Evolutionary conservation across 768 basidiomycete genomes (phyloP).

Genomic region (Lactarius vividus): DNA sequence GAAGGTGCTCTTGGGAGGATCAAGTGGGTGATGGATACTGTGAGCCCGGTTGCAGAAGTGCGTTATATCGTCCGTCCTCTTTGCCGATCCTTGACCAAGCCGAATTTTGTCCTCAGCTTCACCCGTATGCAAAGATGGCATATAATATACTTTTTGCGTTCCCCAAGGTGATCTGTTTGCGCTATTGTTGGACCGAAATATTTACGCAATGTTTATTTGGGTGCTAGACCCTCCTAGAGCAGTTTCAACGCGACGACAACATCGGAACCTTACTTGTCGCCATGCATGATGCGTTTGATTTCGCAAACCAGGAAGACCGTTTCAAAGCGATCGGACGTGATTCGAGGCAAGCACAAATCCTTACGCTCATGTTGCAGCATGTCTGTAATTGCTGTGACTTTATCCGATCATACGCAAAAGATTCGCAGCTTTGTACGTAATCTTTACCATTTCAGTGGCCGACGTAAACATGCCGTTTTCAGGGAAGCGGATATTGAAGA

Average conservation of each 20-base stretch:
- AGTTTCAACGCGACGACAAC: not conserved
- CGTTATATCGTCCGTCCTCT: not conserved
- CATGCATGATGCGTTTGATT: not conserved
- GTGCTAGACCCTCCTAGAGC: not conserved
- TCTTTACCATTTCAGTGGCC: not conserved
- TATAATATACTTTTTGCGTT: not conserved
- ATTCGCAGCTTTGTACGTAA: not conserved
- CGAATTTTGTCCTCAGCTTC: not conserved
- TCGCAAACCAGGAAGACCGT: not conserved
- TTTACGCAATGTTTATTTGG: not conserved
- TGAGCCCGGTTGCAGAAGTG: not conserved
- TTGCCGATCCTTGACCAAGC: not conserved
- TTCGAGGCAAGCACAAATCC: not conserved
- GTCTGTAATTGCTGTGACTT: not conserved
- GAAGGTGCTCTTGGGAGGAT: not conserved
- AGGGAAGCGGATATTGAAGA: not conserved
- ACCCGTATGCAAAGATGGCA: not conserved
- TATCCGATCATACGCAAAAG: not conserved
- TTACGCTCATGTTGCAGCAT: not conserved
- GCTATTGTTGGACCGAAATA: not conserved
- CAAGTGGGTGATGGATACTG: not conserved
- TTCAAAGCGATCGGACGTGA: not conserved
- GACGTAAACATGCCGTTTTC: not conserved
- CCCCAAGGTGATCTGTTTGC: not conserved
- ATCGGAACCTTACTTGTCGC: not conserved